Conservation (phyloP, 768 basidiomycete genomes). For the Asterophora parasitica region DNA sequence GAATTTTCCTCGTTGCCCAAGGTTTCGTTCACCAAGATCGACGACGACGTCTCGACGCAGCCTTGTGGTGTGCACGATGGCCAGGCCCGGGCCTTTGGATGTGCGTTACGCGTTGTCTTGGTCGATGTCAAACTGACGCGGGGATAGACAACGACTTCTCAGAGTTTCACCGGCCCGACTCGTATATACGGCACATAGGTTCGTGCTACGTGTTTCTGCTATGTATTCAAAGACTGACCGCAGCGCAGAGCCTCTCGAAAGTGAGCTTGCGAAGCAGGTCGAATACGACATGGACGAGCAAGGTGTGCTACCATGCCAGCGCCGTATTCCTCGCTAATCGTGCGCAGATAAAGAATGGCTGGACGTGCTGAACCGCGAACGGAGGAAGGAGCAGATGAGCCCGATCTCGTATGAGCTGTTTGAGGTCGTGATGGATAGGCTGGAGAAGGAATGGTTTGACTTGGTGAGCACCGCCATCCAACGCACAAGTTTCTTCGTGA, state of each 20-base stretch:
- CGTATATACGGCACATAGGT: slow-evolving; percentile 93
- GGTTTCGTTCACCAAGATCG: slow-evolving; percentile 61
- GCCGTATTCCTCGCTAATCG: background rate
- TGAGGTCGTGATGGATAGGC: slow-evolving; percentile 93
- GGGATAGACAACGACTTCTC: slow-evolving; percentile 52
- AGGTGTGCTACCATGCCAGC: slow-evolving; percentile 42
- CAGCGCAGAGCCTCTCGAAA: slow-evolving; percentile 81
- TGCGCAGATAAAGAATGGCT: slow-evolving; percentile 90
- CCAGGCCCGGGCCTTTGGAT: slow-evolving; percentile 67
- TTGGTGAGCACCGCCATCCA: slow-evolving; percentile 49
- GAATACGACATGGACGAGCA: slow-evolving; percentile 99
- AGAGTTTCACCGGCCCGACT: slow-evolving; percentile 71
- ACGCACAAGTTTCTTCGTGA: background rate
- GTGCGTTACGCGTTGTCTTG: slow-evolving; percentile 36
- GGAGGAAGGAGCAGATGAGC: slow-evolving; percentile 71
- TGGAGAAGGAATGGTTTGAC: slow-evolving; percentile 99
- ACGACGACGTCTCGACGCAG: slow-evolving; percentile 57
- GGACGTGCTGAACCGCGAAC: slow-evolving; percentile 74
- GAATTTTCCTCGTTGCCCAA: slow-evolving; percentile 45
- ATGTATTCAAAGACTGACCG: slow-evolving; percentile 2
- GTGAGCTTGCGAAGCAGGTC: slow-evolving; percentile 86
- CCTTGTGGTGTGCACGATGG: slow-evolving; percentile 61
- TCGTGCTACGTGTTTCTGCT: slow-evolving; percentile 15
- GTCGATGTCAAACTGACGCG: background rate
- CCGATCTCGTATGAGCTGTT: slow-evolving; percentile 80